phyloP scores from a whole-genome alignment of 1,284 basidiomycete species.

The Boletus mariae region DNA sequence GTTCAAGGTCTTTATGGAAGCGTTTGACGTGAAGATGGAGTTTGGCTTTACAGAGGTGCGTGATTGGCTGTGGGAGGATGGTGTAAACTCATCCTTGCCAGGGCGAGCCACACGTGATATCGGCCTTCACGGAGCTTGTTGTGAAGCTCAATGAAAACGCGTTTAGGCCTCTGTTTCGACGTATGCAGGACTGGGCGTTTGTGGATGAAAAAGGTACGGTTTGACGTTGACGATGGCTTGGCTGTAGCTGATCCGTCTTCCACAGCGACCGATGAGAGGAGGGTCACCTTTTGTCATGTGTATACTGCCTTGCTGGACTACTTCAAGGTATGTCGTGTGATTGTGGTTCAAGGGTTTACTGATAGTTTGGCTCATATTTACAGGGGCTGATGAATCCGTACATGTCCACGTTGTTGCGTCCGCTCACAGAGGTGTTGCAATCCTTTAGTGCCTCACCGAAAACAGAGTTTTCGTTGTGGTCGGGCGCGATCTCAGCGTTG shows the following conservation, averaged over 20 bases:
- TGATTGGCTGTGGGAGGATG: neutral
- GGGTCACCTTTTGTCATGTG: conserved; percentile 69
- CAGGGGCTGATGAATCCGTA: conserved; percentile 89
- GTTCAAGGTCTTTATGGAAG: conserved; percentile 82
- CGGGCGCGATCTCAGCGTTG: conserved; percentile 59
- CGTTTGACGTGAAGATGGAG: conserved; percentile 58
- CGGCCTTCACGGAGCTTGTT: conserved; percentile 84
- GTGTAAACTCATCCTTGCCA: conserved; percentile 22
- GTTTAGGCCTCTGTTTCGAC: conserved; percentile 91
- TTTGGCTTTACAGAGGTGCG: conserved; percentile 36
- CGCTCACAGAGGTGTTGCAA: conserved; percentile 65
- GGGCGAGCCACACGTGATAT: conserved; percentile 56
- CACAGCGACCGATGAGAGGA: conserved; percentile 43
- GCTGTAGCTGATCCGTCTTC: neutral
- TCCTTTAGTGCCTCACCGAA: conserved; percentile 34
- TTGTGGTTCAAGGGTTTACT: neutral
- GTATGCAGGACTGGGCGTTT: conserved; percentile 95
- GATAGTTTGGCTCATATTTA: conserved; percentile 7
- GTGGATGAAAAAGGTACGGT: conserved; percentile 49
- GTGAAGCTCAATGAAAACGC: conserved; percentile 91
- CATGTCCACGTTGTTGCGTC: conserved; percentile 72
- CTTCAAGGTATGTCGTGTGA: conserved; percentile 64
- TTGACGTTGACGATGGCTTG: neutral
- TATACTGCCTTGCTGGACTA: conserved; percentile 74
- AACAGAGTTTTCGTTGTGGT: conserved; percentile 56